Evolutionary conservation across 2,329 filamentous ascomycete genomes (phyloP).

Genomic region (Didymella sp.): DNA sequence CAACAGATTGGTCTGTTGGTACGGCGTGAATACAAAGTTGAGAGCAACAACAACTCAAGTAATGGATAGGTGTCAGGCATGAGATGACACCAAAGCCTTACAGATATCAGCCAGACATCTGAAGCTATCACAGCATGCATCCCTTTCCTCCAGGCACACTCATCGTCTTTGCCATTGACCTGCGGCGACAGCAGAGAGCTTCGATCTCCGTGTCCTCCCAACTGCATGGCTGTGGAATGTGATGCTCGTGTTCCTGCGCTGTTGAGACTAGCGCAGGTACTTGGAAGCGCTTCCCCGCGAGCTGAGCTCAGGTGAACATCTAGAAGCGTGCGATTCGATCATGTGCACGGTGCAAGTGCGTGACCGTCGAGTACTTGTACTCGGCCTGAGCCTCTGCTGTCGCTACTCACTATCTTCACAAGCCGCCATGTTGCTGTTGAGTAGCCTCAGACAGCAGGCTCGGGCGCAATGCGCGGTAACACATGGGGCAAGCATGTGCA

Average conservation of each 20-base stretch:
- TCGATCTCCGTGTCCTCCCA: not conserved
- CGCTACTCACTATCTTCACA: not conserved
- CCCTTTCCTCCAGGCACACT: too few relatives aligned
- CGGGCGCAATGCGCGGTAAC: conserved; percentile 3
- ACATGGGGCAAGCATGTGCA: conserved; percentile 5
- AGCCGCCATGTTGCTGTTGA: conserved; percentile 13
- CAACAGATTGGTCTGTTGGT: not conserved
- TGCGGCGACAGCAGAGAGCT: not conserved
- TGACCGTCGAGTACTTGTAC: conserved; percentile 17
- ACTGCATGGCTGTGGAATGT: conserved; percentile 1
- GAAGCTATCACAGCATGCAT: not conserved
- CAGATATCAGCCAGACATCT: not conserved
- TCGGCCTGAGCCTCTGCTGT: conserved; percentile 10
- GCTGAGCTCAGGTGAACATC: conserved; percentile 14
- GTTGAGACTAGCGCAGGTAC: conserved; percentile 15
- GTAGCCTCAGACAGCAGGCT: conserved; percentile 5
- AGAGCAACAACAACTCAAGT: too few relatives aligned
- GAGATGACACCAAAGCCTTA: not conserved
- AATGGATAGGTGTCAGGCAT: not conserved
- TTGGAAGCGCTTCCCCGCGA: conserved; percentile 1
- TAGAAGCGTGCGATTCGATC: conserved; percentile 7
- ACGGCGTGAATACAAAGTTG: not conserved
- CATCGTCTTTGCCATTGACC: too few relatives aligned
- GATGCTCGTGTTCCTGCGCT: conserved; percentile 8
- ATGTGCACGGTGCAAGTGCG: conserved; percentile 17